A percentile compares a stretch with the other conserved stretches of the same genome.
These are phyloP conservation scores for Tetrahymena thermophila DNA, from an alignment of 73 alveolate species.

Conservation along the genomic window DNA sequence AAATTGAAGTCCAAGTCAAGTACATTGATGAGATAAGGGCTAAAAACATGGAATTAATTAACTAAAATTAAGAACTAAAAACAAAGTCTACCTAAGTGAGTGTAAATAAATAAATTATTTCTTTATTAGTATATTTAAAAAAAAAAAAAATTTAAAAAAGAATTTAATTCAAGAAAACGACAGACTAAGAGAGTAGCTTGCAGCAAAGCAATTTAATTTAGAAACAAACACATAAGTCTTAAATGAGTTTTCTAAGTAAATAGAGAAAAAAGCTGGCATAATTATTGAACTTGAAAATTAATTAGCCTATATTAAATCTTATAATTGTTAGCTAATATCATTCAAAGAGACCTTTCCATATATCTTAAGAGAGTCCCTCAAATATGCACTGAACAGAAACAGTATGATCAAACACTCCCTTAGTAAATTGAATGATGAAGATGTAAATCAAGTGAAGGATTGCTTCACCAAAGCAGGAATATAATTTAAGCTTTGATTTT, in stretches of 20 bases:
- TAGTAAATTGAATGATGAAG: not conserved
- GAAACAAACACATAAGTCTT: not conserved
- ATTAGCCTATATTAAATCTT: not conserved
- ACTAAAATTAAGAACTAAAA: not conserved
- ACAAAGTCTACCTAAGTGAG: not conserved
- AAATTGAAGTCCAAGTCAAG: not conserved
- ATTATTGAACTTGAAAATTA: not conserved
- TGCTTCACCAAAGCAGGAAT: not conserved
- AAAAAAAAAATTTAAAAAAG: not conserved
- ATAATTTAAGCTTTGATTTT: not conserved
- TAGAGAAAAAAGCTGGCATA: not conserved
- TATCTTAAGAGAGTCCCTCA: not conserved
- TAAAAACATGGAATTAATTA: not conserved
- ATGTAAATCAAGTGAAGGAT: not conserved
- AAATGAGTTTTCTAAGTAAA: not conserved
- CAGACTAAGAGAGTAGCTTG: not conserved
- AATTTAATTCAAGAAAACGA: not conserved
- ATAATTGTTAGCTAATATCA: not conserved
- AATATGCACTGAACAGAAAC: not conserved
- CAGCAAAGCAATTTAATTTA: not conserved
- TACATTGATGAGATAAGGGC: not conserved
- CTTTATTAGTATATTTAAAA: not conserved
- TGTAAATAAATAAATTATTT: not conserved
- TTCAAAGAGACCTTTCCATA: not conserved
- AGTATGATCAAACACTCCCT: not conserved